Evolutionary conservation across 2,329 filamentous ascomycete genomes (phyloP).

Genomic region (Neurospora crassa): DNA sequence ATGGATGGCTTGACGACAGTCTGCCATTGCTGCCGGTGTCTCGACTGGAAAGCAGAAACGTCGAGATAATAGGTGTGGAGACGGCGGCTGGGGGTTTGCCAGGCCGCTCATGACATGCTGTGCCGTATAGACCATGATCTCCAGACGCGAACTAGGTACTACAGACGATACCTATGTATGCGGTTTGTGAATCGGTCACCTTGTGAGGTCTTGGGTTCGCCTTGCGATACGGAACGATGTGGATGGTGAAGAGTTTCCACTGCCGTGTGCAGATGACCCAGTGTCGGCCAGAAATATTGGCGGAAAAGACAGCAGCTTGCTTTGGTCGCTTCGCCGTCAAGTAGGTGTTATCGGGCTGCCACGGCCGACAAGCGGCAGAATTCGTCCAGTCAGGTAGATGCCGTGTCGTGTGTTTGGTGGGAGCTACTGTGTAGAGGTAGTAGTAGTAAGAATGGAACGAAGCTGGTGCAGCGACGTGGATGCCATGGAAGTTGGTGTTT

Average conservation of each 20-base stretch:
- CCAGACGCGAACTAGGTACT: neutral
- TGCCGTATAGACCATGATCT: neutral
- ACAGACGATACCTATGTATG: neutral
- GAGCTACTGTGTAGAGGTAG: neutral
- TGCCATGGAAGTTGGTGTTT: neutral
- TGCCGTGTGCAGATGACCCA: neutral
- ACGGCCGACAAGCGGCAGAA: neutral
- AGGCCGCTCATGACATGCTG: neutral
- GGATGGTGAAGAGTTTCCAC: neutral
- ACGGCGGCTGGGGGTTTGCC: neutral
- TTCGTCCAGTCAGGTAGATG: neutral
- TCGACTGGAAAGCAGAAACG: neutral
- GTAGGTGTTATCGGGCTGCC: neutral
- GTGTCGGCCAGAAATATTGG: neutral
- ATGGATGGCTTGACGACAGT: neutral
- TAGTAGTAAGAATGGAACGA: neutral
- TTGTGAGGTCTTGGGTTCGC: neutral
- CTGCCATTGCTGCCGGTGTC: neutral
- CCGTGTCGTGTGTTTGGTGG: neutral
- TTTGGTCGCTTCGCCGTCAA: neutral
- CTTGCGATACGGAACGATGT: neutral
- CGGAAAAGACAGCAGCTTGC: neutral
- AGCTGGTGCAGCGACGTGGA: neutral
- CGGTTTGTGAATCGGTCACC: neutral
- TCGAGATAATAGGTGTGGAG: neutral